Base-by-base conservation (phyloP, 148 eudicot genomes). In the Chenopodium berlandieri region DNA sequence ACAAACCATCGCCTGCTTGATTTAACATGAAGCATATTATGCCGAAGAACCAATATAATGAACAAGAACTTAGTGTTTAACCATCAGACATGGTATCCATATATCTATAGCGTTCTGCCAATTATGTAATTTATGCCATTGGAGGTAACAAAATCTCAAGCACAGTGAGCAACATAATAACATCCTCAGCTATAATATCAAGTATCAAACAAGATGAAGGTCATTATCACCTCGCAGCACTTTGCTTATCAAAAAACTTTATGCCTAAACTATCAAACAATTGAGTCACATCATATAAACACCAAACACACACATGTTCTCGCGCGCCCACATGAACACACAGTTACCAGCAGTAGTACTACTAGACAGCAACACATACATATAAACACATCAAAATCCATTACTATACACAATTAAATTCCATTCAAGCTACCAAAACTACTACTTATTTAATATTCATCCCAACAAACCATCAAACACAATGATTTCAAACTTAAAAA, bases 401-500 rank as follows among this genome's bases (percentile, higher is more conserved):
- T 62, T 4, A 50, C 16, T 50, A 50, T 1, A 58, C 63, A 58
- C 22, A 20, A 2, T 8, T n/a, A n/a, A 62, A 14, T 19, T 40
- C 44, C 44, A 58, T 17, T 56, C 62, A 14, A 56, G 62, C 62
- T 16, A 56, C 17, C 62, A 16, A 56, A 66, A 9, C 46, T 16
- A 6, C 1, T 5, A 40, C 44, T 40, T 40, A 32, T 19, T 31
- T 13, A 17, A 56, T 16, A 73, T 73, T 44, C 50, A 71, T 71
- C 50, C 75, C 76, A 73, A 73, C 19, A 73, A 25, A 73, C 19
- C 1, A 73, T 14, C 32, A 46, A 73, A n/a, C 76, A 73, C 8
- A 73, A 73, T 73, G 34, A 73, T 4, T 48, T 8, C 3, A 73
- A 40, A 40, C 44, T 40, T 40, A 6, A 5, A 73, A 73, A 11